Conservation (phyloP, 768 basidiomycete genomes). For the Tulasnella sp. region DNA sequence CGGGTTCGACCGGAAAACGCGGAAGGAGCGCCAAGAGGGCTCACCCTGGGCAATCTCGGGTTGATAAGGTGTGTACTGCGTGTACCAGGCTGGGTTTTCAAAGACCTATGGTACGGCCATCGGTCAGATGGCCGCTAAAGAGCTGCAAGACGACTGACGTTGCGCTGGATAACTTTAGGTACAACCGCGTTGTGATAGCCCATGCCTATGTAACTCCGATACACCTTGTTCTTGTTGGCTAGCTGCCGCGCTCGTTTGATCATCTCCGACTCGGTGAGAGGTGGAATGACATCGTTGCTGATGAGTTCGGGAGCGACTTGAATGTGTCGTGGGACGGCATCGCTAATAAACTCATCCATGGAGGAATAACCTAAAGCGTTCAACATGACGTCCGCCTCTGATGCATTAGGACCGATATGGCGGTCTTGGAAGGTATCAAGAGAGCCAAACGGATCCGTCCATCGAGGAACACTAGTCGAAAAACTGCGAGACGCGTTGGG, state of each 20-base stretch:
- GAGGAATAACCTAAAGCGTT: constrained; percentile 66
- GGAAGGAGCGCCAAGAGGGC: constrained; percentile 16
- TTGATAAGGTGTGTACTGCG: constrained; percentile 90
- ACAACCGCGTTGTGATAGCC: constrained; percentile 93
- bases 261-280: constrained; percentile 79
- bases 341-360: constrained; percentile 78
- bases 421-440: constrained; percentile 83
- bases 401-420: constrained; percentile 82
- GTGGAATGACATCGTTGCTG: constrained; percentile 53
- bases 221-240: constrained; percentile 64
- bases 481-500: background rate
- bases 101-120: constrained; percentile 40
- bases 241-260: constrained; percentile 59
- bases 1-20: background rate
- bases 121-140: background rate
- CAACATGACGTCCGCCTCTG: constrained; percentile 77
- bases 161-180: constrained; percentile 89
- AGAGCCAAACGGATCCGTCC: constrained; percentile 43
- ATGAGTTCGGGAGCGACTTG: constrained; percentile 50
- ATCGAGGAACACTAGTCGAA: background rate
- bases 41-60: constrained; percentile 96
- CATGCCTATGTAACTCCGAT: constrained; percentile 96
- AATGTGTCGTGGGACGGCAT: constrained; percentile 70
- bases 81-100: constrained; percentile 98
- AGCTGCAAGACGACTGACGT: constrained; percentile 36